Evolutionary conservation across 495 filamentous ascomycete genomes (phyloP), one percentile per base, ranked within the genome.

Genomic region (Aspergillus affinis): DNA sequence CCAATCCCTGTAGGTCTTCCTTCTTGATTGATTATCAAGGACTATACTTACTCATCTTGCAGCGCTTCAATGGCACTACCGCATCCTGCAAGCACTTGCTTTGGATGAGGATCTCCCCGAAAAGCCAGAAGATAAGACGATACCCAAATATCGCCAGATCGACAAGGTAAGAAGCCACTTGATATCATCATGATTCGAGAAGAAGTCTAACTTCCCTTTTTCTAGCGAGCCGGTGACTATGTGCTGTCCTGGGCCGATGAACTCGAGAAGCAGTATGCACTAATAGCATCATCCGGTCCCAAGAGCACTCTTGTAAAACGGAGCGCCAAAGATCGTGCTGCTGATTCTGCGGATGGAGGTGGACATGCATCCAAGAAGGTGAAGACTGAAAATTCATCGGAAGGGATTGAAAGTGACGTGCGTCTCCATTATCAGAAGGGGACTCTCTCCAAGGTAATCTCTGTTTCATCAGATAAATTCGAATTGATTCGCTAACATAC

Each of bases 21-120:
- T 7, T 48, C 29, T 32, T 17, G 4, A 15, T 17, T 4, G 47
- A 0, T 18, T n/a, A 46, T 17, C 21, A 2, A 13, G 18, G 20
- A 3, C 54, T 32, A 21, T 53, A 55, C 60, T 70, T 41, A 68
- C 47, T 50, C 26, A 26, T 17, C 21, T 5, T 3, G 10, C 52
- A 62, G 84, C 88, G 1, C 82, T 99, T 54, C 95, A 99, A 79
- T 99, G 95, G 95, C 93, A 97, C 73, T 99, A 98, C 75, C 88
- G 87, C 49, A 93, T 98, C 47, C 77, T 99, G 4, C 95, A 99
- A 72, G 91, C 90, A 6, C 82, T 96, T 49, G 95, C 95, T 2
- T 74, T 99, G 13, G 92, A 96, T 30, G 95, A 99, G 68, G 94
- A 97, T 51, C 71, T 93, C 19, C 95, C 95, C 0, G 88, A 90